These are phyloP conservation scores for Heimioporus sp. DNA, from an alignment of 768 basidiomycete genomes.

Conservation along the genomic window DNA sequence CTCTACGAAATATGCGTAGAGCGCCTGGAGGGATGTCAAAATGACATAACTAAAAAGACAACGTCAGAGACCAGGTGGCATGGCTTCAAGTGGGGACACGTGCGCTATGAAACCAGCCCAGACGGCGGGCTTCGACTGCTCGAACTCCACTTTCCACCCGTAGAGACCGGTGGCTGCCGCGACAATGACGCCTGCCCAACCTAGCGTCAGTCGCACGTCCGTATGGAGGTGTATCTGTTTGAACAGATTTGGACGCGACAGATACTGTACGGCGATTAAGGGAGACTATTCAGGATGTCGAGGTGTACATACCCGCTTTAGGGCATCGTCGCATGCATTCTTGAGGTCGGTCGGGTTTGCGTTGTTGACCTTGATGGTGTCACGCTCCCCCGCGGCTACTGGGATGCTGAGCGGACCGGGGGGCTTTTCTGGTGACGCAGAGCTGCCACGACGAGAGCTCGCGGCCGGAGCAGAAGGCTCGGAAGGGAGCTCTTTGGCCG, in stretches of 20 bases:
- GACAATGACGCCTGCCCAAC: slow-evolving; percentile 83
- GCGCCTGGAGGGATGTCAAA: slow-evolving; percentile 67
- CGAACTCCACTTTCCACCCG: slow-evolving; percentile 86
- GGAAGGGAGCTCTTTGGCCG: slow-evolving; percentile 8
- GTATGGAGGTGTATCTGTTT: slow-evolving; percentile 85
- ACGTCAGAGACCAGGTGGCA: slow-evolving; percentile 4
- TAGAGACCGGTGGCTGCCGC: slow-evolving; percentile 82
- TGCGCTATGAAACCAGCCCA: slow-evolving; percentile 77
- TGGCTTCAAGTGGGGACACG: slow-evolving; percentile 35
- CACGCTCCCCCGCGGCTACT: slow-evolving; percentile 44
- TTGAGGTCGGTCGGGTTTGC: slow-evolving; percentile 57
- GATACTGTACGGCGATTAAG: slow-evolving; percentile 50
- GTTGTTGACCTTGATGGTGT: slow-evolving; percentile 61
- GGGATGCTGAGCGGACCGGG: slow-evolving; percentile 53
- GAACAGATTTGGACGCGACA: slow-evolving; percentile 79
- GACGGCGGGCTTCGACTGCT: slow-evolving; percentile 79
- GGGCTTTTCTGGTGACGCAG: slow-evolving; percentile 37
- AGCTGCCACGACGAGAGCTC: slow-evolving; percentile 27
- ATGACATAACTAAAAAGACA: slow-evolving; percentile 59
- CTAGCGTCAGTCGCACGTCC: slow-evolving; percentile 82
- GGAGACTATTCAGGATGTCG: not conserved
- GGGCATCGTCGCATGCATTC: slow-evolving; percentile 80
- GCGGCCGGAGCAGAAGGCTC: slow-evolving; percentile 10
- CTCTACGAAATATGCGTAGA: slow-evolving; percentile 87
- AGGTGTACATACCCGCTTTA: slow-evolving; percentile 69